A percentile compares a stretch with the other conserved stretches of the same genome.
Evolutionary conservation across 2,329 filamentous ascomycete species (phyloP).

Genomic region (Cladophialophora exuberans): DNA sequence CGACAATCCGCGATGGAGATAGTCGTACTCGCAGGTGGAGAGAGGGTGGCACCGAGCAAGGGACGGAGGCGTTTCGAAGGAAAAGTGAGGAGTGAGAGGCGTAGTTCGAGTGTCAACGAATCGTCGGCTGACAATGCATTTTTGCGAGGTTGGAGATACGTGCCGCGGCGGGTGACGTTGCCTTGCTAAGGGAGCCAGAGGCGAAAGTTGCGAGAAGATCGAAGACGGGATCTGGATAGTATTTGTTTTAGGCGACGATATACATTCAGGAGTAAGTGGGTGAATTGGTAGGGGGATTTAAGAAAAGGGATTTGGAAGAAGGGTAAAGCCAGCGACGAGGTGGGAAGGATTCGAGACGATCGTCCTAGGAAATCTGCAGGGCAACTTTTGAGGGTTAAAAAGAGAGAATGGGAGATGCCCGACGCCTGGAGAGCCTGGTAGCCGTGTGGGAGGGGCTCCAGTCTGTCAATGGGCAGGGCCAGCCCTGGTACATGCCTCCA

Average conservation of each 20-base stretch:
- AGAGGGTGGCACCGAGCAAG: not conserved
- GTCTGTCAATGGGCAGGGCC: not conserved
- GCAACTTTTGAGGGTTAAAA: conserved; percentile 1
- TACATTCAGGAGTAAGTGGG: not conserved
- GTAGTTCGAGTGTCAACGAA: conserved; percentile 1
- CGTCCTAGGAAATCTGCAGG: conserved; percentile 12
- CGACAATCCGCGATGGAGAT: not conserved
- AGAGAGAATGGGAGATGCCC: conserved; percentile 5
- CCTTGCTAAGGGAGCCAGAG: not conserved
- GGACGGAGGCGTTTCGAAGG: not conserved
- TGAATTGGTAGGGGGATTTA: conserved; percentile 2
- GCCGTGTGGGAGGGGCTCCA: conserved; percentile 2
- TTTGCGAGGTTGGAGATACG: conserved; percentile 1
- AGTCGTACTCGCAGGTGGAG: not conserved
- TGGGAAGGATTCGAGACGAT: conserved; percentile 16
- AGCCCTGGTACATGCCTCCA: not conserved
- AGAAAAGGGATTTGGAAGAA: conserved; percentile 1
- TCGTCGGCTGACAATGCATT: conserved; percentile 2
- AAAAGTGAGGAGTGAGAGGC: not conserved
- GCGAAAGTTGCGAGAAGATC: not conserved
- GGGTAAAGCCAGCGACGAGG: conserved; percentile 14
- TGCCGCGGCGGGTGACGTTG: not conserved
- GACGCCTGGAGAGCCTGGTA: too few relatives aligned
- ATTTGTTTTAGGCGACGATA: conserved; percentile 4
- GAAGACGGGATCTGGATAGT: not conserved